Evolutionary conservation across 208 protist genomes (phyloP), one percentile per base, ranked within the genome.

Genomic region (Leishmania tarentolae): DNA sequence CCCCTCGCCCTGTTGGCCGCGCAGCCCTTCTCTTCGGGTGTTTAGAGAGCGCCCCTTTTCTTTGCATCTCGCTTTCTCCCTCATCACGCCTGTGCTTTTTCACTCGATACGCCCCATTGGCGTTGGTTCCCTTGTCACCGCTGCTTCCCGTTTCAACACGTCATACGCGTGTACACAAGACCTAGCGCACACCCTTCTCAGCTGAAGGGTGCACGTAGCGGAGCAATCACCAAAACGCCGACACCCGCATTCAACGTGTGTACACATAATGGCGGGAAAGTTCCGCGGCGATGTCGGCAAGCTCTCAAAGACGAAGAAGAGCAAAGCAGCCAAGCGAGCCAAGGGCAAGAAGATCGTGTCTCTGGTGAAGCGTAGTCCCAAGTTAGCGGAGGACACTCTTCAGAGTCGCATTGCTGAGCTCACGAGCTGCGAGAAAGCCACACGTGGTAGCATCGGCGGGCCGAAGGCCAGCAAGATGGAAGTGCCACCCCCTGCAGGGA

Each of bases 241-340:
- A 84, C 52, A 70, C 66, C 37, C 47, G 24, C 61, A 78, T 66
- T 86, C 68, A 86, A 59, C 78, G 52, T 79, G 28, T 74, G 31
- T 74, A 21, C 44, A 75, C 28, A 73, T 82, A 71, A 96, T 97
- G 93, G 93, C 92, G 6, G 93, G 93, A 19, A 92, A 87, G 73
- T 97, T 97, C 75, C 89, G 93, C 46, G 93, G 92, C 9, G 90
- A 91, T 5, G 93, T 95, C 0, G 91, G 91, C 6, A 93, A 92
- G 79, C 78, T 94, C 72, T 85, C 88, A 46, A 92, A 90, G 80
- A 75, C 86, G 9, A 94, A 94, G 65, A 92, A 87, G 68, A 95
- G 73, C 75, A 89, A 90, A 68, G 42, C 87, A 19, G 66, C 88
- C 1, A 87, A 88, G 63, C 86, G 83, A 31, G 80, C 87, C 19